A percentile compares a stretch with the other conserved stretches of the same genome.
phyloP scores from a whole-genome alignment of 305 asterid species.

The Fraxinus floribunda region DNA sequence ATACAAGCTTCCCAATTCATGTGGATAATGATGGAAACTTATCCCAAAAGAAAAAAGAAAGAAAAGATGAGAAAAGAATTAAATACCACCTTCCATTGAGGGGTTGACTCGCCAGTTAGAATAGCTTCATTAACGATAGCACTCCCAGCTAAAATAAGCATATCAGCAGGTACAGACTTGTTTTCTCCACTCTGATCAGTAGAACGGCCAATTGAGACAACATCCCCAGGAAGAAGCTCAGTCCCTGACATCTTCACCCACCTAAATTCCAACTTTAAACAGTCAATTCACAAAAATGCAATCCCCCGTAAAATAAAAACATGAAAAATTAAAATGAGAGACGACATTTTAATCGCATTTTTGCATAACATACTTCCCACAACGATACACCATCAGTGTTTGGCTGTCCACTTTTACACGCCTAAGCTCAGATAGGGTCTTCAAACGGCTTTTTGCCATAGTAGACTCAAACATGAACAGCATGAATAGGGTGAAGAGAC shows the following conservation, averaged over 20 bases:
- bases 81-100: slow-evolving; percentile 91
- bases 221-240: slow-evolving; percentile 92
- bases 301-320: slow-evolving; percentile 11
- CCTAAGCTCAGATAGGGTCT: slow-evolving; percentile 88
- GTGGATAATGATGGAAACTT: neutral
- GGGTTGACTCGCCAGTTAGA: slow-evolving; percentile 96
- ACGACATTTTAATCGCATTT: neutral
- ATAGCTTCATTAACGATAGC: slow-evolving; percentile 97
- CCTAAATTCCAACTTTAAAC: slow-evolving; percentile 42
- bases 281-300: slow-evolving; percentile 21
- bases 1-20: neutral
- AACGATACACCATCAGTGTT: slow-evolving; percentile 81
- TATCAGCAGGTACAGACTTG: slow-evolving; percentile 94
- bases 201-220: slow-evolving; percentile 92
- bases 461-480: slow-evolving; percentile 98
- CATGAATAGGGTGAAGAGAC: slow-evolving; percentile 91
- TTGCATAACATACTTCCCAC: slow-evolving; percentile 79
- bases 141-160: slow-evolving; percentile 97
- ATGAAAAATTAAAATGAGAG: slow-evolving; percentile 6
- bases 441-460: slow-evolving; percentile 94
- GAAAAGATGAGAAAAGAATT: slow-evolving; percentile 9
- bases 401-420: slow-evolving; percentile 95
- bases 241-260: slow-evolving; percentile 93
- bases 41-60: neutral
- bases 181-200: slow-evolving; percentile 80